Evolutionary conservation across 805 yeast species (phyloP).

Genomic region (Teunomyces barrocoloradensis): DNA sequence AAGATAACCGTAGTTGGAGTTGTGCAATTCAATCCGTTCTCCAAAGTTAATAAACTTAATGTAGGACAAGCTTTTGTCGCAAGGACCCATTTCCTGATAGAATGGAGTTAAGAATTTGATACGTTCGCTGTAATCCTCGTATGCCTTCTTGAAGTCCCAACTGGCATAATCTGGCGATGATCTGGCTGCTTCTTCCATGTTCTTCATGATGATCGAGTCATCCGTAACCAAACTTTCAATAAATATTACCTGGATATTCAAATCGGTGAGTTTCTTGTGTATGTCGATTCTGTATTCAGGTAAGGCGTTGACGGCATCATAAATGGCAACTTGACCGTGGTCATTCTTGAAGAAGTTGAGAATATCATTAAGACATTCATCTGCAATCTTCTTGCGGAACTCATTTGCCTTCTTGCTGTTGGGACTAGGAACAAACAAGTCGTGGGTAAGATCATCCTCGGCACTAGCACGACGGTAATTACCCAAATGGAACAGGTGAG

Average conservation of each 20-base stretch:
- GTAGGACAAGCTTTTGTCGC: constrained; percentile 54
- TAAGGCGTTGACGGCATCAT: constrained; percentile 90
- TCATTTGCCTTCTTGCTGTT: constrained; percentile 42
- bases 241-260: constrained; percentile 74
- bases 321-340: constrained; percentile 92
- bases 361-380: constrained; percentile 68
- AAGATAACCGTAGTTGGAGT: constrained; percentile 83
- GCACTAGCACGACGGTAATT: constrained; percentile 72
- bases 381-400: constrained; percentile 57
- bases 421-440: constrained; percentile 62
- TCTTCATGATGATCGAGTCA: constrained; percentile 61
- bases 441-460: constrained; percentile 56
- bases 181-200: constrained; percentile 76
- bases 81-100: constrained; percentile 69
- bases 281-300: constrained; percentile 63
- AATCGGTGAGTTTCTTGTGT: constrained; percentile 49
- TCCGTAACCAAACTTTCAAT: constrained; percentile 87
- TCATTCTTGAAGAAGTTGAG: constrained; percentile 65
- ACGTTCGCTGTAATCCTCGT: constrained; percentile 71
- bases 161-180: constrained; percentile 83
- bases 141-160: constrained; percentile 73
- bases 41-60: constrained; percentile 91
- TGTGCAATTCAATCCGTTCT: constrained; percentile 73
- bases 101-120: constrained; percentile 64
- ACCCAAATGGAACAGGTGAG: constrained; percentile 88